phyloP scores from a whole-genome alignment of 139 green algal species.

The Dunaliella primolecta region DNA sequence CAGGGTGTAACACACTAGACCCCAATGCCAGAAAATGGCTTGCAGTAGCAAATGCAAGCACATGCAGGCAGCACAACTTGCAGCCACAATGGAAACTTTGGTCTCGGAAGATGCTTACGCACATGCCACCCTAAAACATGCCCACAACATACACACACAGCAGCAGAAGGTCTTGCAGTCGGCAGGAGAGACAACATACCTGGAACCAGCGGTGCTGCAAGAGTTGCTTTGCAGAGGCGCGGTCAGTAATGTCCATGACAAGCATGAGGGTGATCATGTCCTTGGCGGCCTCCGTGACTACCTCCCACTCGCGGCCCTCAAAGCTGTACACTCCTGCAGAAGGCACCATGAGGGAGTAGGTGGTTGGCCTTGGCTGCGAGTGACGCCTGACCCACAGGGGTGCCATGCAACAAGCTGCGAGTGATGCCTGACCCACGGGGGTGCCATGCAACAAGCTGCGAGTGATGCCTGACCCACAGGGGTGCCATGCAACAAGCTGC shows the following conservation, averaged over 20 bases:
- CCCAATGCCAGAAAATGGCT: no score
- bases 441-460: no score
- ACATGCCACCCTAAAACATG: neutral
- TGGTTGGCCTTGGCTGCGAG: neutral
- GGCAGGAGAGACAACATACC: neutral
- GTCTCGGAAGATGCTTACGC: no score
- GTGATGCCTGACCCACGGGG: no score
- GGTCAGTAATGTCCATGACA: constrained; percentile 65
- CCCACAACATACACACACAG: neutral
- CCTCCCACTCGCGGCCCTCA: constrained; percentile 60
- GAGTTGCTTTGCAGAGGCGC: constrained; percentile 63
- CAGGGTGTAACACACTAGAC: no score
- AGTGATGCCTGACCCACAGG: no score
- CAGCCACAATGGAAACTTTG: no score
- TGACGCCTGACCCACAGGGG: neutral
- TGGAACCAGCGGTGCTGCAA: constrained; percentile 52
- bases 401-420: no score
- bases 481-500: no score
- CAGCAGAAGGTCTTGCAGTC: no score
- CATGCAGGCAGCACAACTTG: no score
- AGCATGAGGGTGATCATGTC: constrained; percentile 77
- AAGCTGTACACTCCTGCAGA: constrained; percentile 55
- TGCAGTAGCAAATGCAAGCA: no score
- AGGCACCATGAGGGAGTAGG: constrained; percentile 23
- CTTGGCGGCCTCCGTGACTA: constrained; percentile 69